Evolutionary conservation across 2,329 filamentous ascomycete species (phyloP).

Genomic region (Chalaropsis thielavioides): DNA sequence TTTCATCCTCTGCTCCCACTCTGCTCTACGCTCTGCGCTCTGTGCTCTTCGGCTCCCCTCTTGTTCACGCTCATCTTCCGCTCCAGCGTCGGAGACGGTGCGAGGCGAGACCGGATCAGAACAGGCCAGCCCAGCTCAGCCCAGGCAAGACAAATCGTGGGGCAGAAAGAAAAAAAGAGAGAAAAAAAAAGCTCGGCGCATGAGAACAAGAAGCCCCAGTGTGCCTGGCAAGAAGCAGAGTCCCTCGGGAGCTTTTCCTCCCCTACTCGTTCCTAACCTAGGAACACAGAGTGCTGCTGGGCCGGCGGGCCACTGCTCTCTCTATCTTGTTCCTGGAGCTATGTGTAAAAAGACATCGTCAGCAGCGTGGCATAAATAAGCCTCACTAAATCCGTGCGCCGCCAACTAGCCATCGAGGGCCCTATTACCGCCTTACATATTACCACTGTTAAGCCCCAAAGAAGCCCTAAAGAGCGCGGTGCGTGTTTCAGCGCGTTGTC

Average conservation of each 20-base stretch:
- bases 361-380: neutral
- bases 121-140: neutral
- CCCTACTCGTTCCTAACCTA: neutral
- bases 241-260: neutral
- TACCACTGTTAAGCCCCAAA: neutral
- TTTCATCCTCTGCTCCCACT: neutral
- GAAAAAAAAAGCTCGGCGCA: neutral
- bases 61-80: neutral
- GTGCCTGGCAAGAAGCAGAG: neutral
- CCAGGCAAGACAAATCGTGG: too few relatives aligned
- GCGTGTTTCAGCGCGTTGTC: neutral
- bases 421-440: neutral
- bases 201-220: neutral
- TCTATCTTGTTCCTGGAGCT: neutral
- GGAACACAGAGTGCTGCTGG: neutral
- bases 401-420: neutral
- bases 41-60: neutral
- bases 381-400: neutral
- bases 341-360: slow-evolving; percentile 1
- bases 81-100: neutral
- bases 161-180: neutral
- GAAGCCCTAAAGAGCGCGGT: neutral
- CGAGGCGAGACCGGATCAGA: neutral
- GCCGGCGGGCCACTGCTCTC: neutral
- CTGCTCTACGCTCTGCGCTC: neutral